phyloP scores from a whole-genome alignment of 768 basidiomycete genomes.

The Galerina marginata region DNA sequence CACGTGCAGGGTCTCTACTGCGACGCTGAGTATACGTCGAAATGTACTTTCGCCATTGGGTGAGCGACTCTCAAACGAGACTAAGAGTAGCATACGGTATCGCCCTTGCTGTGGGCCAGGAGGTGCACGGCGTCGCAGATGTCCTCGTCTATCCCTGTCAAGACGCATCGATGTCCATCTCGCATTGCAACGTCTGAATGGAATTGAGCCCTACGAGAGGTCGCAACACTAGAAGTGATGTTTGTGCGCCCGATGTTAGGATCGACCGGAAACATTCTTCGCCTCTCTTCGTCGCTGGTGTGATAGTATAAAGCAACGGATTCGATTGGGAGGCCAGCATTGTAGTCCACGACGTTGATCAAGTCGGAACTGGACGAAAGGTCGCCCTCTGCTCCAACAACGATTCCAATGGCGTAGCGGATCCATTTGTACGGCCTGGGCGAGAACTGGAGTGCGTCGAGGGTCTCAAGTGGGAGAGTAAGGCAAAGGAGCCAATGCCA shows the following conservation, averaged over 20 bases:
- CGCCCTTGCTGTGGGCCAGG: conserved; percentile 24
- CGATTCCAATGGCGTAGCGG: conserved; percentile 23
- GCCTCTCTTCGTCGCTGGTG: conserved; percentile 20
- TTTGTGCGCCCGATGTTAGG: conserved; percentile 14
- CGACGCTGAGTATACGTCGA: conserved; percentile 16
- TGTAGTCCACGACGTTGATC: conserved; percentile 17
- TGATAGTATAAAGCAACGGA: conserved; percentile 23
- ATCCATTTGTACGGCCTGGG: conserved; percentile 25
- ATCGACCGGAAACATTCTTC: conserved; percentile 24
- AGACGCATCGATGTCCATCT: conserved; percentile 20
- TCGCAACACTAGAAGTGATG: conserved; percentile 19
- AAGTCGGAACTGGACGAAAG: conserved; percentile 20
- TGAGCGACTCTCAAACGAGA: conserved; percentile 13
- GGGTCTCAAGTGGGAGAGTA: background rate
- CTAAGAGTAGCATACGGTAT: conserved; percentile 20
- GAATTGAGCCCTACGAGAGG: conserved; percentile 18
- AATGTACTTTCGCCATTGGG: conserved; percentile 19
- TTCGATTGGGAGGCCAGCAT: conserved; percentile 12
- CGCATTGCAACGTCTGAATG: conserved; percentile 14
- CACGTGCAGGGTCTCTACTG: conserved; percentile 13
- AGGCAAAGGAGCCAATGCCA: background rate
- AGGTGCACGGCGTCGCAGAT: conserved; percentile 25
- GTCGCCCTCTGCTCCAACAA: conserved; percentile 22
- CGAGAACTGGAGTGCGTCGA: conserved; percentile 17
- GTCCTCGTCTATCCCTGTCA: conserved; percentile 1